Base-by-base conservation (phyloP, 495 filamentous ascomycete species). In the Zalerion maritima region DNA sequence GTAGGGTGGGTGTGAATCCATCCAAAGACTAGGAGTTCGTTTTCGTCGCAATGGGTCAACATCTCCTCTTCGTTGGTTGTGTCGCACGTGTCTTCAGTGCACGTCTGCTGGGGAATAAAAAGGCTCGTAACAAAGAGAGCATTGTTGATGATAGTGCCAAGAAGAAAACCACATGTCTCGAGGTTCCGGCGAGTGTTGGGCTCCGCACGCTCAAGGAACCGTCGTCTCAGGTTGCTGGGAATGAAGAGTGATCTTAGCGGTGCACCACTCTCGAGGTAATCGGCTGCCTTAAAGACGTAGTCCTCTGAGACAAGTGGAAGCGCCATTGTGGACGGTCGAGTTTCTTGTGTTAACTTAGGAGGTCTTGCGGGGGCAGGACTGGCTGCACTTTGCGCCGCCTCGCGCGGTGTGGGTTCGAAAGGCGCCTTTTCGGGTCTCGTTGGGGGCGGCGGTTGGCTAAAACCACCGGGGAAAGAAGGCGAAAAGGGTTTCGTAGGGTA, bases 1-100 rank as follows among this genome's bases (percentile, higher is more conserved):
- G 75, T 81, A 0, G 89, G 89, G 48, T 97, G 89, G 0, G 89
- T 97, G 49, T 97, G 89, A 33, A 97, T 97, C 89, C 89, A 97
- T 31, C 89, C 89, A 6, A 94, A 64, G 35, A 89, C 73, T 55
- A 94, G 75, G 21, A 96, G 47, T 24, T 94, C 81, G 41, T 94
- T 75, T 5, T 60, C 64, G 39, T 87, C 75, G 43, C 81, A 87
- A 46, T 85, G 96, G 18, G 91, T 81, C 24, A 94, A 80, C 14
- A 93, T 65, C 0, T 68, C 73, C 20, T 62, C 64, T 44, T 93
- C 87, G 40, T 94, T 85, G 15, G 80, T 69, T 3, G 78, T 96
- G 42, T 94, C 86, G 50, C 89, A 97, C 0, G 89, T 96, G 43
- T 96, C 85, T 5, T 74, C 73, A 2, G 89, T 94, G 37, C 75